A percentile compares a stretch with the other conserved stretches of the same genome.
phyloP scores from a whole-genome alignment of 345 rosid species.

The Ailanthus altissimus region DNA sequence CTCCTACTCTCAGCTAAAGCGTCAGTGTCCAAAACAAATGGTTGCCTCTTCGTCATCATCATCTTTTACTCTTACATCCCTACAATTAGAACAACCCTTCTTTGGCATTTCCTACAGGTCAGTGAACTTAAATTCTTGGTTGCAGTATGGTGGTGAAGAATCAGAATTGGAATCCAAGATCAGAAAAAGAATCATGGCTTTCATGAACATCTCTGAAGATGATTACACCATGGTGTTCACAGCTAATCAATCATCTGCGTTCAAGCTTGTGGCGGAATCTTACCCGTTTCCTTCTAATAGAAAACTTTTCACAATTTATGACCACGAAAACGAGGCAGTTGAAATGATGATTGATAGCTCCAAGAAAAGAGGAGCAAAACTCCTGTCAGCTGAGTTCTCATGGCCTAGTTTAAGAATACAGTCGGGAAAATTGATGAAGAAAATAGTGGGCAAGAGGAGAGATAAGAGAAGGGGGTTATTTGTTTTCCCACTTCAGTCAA shows the following conservation, averaged over 20 bases:
- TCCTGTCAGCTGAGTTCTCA: constrained; percentile 58
- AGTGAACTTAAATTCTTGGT: constrained; percentile 41
- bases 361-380: constrained; percentile 61
- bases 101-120: constrained; percentile 53
- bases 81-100: constrained; percentile 26
- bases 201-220: constrained; percentile 76
- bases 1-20: constrained; percentile 57
- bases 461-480: constrained; percentile 58
- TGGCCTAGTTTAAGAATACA: constrained; percentile 62
- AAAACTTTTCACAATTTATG: constrained; percentile 75
- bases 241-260: constrained; percentile 71
- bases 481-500: constrained; percentile 82
- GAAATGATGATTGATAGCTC: constrained; percentile 51
- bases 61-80: constrained; percentile 25
- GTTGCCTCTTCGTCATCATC: constrained; percentile 36
- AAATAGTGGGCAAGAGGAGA: constrained; percentile 40
- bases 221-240: constrained; percentile 70
- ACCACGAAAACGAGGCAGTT: constrained; percentile 69
- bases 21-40: background rate
- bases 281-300: constrained; percentile 57
- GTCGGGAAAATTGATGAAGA: constrained; percentile 53
- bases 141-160: constrained; percentile 43
- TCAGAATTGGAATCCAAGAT: constrained; percentile 46
- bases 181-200: constrained; percentile 55
- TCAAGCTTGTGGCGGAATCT: constrained; percentile 70